Evolutionary conservation across 1,284 basidiomycete genomes (phyloP).

Genomic region (Austroboletus novae-zelandiae): DNA sequence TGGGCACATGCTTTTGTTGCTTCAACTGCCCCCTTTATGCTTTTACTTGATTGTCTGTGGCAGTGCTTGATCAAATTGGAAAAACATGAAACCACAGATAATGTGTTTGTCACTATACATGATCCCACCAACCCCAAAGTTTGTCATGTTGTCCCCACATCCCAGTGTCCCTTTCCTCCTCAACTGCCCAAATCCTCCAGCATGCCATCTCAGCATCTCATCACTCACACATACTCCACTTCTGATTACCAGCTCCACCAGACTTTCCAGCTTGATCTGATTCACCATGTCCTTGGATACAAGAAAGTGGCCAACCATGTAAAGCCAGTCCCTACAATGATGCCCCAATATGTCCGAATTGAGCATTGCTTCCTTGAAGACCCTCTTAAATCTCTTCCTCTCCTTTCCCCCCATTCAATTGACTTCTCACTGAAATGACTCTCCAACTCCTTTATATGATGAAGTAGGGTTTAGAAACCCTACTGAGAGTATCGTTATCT

Average conservation of each 20-base stretch:
- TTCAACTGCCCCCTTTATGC: conserved; percentile 12
- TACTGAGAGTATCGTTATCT: too few species aligned
- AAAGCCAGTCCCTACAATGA: conserved; percentile 13
- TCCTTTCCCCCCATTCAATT: not conserved
- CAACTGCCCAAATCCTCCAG: too few species aligned
- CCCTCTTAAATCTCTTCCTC: not conserved
- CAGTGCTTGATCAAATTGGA: conserved; percentile 6
- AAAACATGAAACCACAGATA: not conserved
- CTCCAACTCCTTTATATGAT: too few species aligned
- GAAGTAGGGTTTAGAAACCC: too few species aligned
- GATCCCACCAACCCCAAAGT: conserved; percentile 1
- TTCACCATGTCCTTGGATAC: not conserved
- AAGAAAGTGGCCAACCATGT: not conserved
- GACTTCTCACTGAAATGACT: too few species aligned
- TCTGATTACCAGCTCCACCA: not conserved
- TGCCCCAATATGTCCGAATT: conserved; percentile 16
- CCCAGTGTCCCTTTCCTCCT: too few species aligned
- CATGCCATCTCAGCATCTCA: too few species aligned
- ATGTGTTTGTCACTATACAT: conserved; percentile 4
- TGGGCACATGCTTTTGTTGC: conserved; percentile 24
- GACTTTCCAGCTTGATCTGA: not conserved
- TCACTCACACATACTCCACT: not conserved
- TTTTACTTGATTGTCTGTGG: conserved; percentile 20
- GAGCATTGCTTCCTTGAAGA: conserved; percentile 7
- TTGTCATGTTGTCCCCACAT: not conserved